Conservation (phyloP, 1,284 basidiomycete species). For the Trichosporon faecale region DNA sequence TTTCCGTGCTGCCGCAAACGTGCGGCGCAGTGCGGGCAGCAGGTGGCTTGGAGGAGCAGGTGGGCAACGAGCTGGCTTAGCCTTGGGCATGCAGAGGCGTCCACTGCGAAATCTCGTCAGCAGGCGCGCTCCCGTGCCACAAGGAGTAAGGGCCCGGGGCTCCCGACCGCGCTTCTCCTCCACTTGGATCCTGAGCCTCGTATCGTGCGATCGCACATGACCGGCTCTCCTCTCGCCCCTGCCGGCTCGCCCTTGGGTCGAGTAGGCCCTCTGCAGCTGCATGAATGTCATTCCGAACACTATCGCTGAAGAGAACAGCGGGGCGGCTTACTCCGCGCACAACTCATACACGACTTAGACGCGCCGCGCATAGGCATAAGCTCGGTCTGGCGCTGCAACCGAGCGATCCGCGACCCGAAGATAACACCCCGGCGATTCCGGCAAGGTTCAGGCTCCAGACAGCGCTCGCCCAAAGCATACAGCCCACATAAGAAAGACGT, state of each 20-base stretch:
- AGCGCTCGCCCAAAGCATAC: not conserved
- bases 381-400: not conserved
- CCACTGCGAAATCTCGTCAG: not conserved
- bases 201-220: constrained; percentile 5
- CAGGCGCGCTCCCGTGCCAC: not conserved
- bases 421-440: constrained; percentile 5
- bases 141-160: not conserved
- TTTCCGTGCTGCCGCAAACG: not conserved
- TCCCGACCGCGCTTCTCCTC: not conserved
- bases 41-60: not conserved
- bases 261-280: not conserved
- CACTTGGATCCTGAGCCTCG: not conserved
- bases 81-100: not conserved
- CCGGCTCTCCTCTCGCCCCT: not conserved
- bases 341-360: not conserved
- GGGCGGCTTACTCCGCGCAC: not conserved
- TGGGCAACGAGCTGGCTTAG: not conserved
- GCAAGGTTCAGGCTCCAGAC: not conserved
- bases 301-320: not conserved
- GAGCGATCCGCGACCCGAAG: not conserved
- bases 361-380: not conserved
- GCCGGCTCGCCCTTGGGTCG: not conserved
- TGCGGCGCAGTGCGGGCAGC: not conserved
- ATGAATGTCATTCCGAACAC: not conserved
- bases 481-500: not conserved